A percentile compares a stretch with the other conserved stretches of the same genome.
phyloP scores from a whole-genome alignment of 73 alveolate species.

The Tetrahymena elliotti region DNA sequence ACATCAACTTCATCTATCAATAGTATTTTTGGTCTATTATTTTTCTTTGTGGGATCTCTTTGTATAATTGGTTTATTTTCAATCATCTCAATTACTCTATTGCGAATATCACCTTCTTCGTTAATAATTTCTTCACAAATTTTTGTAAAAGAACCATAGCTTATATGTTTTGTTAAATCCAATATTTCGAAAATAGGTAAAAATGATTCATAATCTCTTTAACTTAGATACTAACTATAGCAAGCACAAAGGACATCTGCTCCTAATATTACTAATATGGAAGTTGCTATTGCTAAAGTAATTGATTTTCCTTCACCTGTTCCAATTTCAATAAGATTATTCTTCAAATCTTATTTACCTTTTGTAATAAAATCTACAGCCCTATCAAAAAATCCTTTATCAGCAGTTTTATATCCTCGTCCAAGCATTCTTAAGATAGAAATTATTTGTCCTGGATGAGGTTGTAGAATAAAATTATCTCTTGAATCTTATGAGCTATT shows the following conservation, averaged over 20 bases:
- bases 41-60: neutral
- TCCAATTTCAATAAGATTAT: neutral
- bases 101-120: neutral
- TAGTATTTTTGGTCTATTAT: neutral
- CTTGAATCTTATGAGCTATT: neutral
- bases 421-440: neutral
- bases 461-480: neutral
- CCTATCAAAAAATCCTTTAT: neutral
- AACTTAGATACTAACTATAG: neutral
- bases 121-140: neutral
- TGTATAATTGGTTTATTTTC: neutral
- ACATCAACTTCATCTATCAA: neutral
- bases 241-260: neutral
- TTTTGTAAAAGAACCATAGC: neutral
- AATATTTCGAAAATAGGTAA: neutral
- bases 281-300: neutral
- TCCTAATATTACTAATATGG: neutral
- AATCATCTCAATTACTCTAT: neutral
- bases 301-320: constrained; percentile 24
- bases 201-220: constrained; percentile 1
- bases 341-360: neutral
- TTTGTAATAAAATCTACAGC: neutral
- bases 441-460: neutral
- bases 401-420: neutral
- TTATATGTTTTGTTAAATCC: neutral